Conservation (phyloP, 345 rosid species). For the Camelina neglecta region DNA sequence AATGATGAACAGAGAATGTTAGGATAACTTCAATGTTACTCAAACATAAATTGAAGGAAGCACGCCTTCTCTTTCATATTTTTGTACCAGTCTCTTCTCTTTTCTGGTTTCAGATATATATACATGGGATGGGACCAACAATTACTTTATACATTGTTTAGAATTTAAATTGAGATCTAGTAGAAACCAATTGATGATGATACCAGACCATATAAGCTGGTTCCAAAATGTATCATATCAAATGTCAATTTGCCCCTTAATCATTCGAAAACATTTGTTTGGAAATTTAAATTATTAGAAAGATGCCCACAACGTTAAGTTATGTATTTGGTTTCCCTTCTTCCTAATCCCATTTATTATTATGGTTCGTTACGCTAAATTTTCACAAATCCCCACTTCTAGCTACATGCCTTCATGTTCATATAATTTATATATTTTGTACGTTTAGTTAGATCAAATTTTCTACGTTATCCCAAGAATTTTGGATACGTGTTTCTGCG, state of each 20-base stretch:
- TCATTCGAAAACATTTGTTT: slow-evolving; percentile 11
- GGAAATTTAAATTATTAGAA: slow-evolving; percentile 9
- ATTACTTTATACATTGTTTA: slow-evolving; percentile 20
- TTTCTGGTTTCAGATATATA: slow-evolving; percentile 42
- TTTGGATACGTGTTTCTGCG: slow-evolving; percentile 15
- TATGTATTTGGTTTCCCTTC: slow-evolving; percentile 52
- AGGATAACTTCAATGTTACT: slow-evolving; percentile 64
- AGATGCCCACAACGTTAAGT: slow-evolving; percentile 74
- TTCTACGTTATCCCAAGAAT: slow-evolving; percentile 13
- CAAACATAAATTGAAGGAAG: slow-evolving; percentile 50
- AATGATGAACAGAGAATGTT: slow-evolving; percentile 60
- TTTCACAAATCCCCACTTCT: slow-evolving; percentile 75
- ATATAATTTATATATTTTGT: not conserved
- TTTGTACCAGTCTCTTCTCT: slow-evolving; percentile 32
- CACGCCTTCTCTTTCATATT: slow-evolving; percentile 46
- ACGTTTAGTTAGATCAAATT: not conserved
- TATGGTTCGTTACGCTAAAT: slow-evolving; percentile 97
- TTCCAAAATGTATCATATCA: slow-evolving; percentile 17
- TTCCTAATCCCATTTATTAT: slow-evolving; percentile 51
- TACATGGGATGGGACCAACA: slow-evolving; percentile 42
- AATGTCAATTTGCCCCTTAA: slow-evolving; percentile 16
- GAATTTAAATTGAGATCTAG: not conserved
- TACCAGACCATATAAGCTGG: slow-evolving; percentile 31
- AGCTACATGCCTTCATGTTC: slow-evolving; percentile 13
- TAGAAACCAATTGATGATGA: slow-evolving; percentile 1